Base-by-base conservation (phyloP, 495 filamentous ascomycete genomes). In the Cryomyces antarcticus region DNA sequence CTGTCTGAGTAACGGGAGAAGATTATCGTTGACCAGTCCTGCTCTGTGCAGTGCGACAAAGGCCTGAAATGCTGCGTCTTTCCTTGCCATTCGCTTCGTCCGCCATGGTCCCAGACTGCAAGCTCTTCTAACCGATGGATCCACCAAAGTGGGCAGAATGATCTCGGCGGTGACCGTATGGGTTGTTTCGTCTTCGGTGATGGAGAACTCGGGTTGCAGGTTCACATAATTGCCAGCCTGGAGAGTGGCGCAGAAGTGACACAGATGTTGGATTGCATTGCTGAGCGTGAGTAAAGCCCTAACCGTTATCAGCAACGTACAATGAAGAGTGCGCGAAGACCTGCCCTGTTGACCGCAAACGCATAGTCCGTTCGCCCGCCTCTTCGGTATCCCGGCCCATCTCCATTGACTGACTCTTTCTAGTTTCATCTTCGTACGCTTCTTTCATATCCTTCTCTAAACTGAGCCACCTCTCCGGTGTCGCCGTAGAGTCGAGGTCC, bases 51-150 rank as follows among this genome's bases (percentile, higher is more conserved):
- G 66, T 3, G 66, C 67, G 28, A 68, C 58, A 52, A 88, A 93
- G 9, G 86, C 82, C 51, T 83, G 70, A 42, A 93, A 89, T 0
- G 85, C 82, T 3, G 82, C 78, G 53, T 95, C 89, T 48, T 78
- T 81, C 48, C 65, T 73, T 5, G 89, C 88, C 41, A 68, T 75
- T 34, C 67, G 73, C 55, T 94, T 83, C 1, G 78, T 80, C 5
- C 46, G 54, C 84, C 86, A 95, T 38, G 55, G 46, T 4, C 48
- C 46, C 5, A 52, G 54, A 34, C 82, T 73, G 30, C 59, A 48
- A 2, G 68, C 59, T 28, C 52, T 56, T 6, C 86, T 73, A n/a
- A 83, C 61, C 4, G 69, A 51, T 0, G 70, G 63, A 42, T 78
- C 65, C 7, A 95, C 68, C 7, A 71, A 80, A 28, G 67, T 69